phyloP scores from a whole-genome alignment of 257 asterid species.

The Paraleonurus japonicus region DNA sequence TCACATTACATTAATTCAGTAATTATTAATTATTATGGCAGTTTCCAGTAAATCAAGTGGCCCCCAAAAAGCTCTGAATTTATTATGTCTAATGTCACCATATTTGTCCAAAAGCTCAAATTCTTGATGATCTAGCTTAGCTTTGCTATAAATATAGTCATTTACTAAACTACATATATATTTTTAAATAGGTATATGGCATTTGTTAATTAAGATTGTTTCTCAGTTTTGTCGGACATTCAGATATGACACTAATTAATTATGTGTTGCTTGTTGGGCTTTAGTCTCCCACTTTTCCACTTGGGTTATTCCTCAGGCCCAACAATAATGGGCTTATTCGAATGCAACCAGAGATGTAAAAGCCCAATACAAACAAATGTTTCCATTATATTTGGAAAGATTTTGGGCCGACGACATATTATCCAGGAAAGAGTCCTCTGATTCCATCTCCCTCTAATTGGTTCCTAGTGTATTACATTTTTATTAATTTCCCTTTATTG shows the following conservation, averaged over 20 bases:
- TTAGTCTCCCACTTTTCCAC: not conserved
- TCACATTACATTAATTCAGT: not conserved
- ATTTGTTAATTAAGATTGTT: not conserved
- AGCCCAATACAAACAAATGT: not conserved
- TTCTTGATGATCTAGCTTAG: not conserved
- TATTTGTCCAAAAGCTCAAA: not conserved
- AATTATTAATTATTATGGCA: not conserved
- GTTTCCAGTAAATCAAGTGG: constrained; percentile 1
- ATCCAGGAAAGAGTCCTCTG: too few relatives aligned
- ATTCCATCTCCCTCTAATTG: too few relatives aligned
- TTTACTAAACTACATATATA: not conserved
- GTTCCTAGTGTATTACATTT: too few relatives aligned
- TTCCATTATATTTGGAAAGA: too few relatives aligned
- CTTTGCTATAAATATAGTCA: not conserved
- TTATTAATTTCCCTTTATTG: too few relatives aligned
- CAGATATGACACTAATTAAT: not conserved
- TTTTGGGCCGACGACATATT: too few relatives aligned
- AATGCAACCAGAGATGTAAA: not conserved
- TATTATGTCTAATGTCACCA: not conserved
- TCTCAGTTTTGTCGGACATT: not conserved
- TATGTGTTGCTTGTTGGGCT: not conserved
- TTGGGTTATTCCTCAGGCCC: not conserved
- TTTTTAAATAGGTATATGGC: not conserved
- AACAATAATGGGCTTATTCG: not conserved
- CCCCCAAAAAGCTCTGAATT: not conserved